phyloP scores from a whole-genome alignment of 106 monocot genomes.

The Allium cepa region DNA sequence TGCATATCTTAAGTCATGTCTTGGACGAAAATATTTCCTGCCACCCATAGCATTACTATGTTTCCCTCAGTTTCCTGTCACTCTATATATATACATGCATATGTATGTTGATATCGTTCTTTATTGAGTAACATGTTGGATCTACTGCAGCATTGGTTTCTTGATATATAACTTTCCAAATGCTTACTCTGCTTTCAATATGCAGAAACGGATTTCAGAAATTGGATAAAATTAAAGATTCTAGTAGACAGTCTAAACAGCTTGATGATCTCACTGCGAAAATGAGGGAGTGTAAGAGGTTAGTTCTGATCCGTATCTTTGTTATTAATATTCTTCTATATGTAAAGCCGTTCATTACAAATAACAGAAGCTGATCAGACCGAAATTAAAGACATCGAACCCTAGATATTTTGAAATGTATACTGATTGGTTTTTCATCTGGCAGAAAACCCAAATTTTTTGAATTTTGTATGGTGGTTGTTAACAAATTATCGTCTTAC shows the following conservation, averaged over 20 bases:
- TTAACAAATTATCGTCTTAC: too few relatives aligned
- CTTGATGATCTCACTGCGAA: slow-evolving; percentile 35
- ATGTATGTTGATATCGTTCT: too few relatives aligned
- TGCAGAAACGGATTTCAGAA: slow-evolving; percentile 49
- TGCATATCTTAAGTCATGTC: too few relatives aligned
- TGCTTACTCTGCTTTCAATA: slow-evolving; percentile 1
- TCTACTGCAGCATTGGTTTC: neutral
- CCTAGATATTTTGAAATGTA: neutral
- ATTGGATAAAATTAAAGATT: slow-evolving; percentile 41
- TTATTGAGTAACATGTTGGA: neutral
- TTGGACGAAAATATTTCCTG: too few relatives aligned
- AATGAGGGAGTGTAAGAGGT: slow-evolving; percentile 19
- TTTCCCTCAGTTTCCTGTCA: too few relatives aligned
- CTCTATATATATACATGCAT: too few relatives aligned
- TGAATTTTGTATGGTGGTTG: neutral
- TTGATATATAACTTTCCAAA: neutral
- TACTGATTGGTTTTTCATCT: neutral
- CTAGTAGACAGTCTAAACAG: slow-evolving; percentile 26
- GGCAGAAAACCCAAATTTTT: neutral
- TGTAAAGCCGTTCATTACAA: too few relatives aligned
- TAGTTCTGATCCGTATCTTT: too few relatives aligned
- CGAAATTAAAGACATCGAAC: too few relatives aligned
- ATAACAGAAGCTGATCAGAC: too few relatives aligned
- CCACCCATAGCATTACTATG: too few relatives aligned
- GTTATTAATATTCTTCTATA: too few relatives aligned